Conservation (phyloP, 352 stramenopile species). For the Phytophthora agathidicida region DNA sequence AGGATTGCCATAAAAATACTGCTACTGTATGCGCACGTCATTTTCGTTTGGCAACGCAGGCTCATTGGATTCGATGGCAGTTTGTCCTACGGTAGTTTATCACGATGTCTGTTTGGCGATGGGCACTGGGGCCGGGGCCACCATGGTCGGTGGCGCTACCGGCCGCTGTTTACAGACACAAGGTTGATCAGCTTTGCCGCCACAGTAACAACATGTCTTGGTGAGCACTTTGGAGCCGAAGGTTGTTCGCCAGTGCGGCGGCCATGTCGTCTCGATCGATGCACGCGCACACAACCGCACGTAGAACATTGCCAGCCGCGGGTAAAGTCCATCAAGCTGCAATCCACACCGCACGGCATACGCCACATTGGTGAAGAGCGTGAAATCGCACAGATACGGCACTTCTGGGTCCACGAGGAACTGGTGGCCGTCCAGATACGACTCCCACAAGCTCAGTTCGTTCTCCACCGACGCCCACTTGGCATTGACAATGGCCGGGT, state of each 20-base stretch:
- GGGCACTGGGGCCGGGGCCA: constrained; percentile 12
- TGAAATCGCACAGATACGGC: constrained; percentile 81
- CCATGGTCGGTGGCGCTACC: constrained; percentile 10
- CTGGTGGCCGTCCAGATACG: constrained; percentile 65
- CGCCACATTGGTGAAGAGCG: constrained; percentile 86
- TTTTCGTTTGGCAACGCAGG: constrained; percentile 17
- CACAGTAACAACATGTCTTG: constrained; percentile 75
- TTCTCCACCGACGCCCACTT: constrained; percentile 76
- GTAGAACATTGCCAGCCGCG: constrained; percentile 81
- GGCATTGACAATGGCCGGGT: constrained; percentile 57
- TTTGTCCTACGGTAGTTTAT: constrained; percentile 31
- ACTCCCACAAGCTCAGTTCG: constrained; percentile 81
- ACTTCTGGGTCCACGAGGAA: constrained; percentile 68
- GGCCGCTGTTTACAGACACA: constrained; percentile 43
- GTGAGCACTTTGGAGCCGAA: constrained; percentile 80
- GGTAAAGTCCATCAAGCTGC: constrained; percentile 83
- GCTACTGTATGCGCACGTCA: constrained; percentile 12
- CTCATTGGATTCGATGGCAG: constrained; percentile 20
- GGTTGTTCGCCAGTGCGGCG: constrained; percentile 82
- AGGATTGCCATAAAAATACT: constrained; percentile 1
- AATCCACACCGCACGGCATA: constrained; percentile 87
- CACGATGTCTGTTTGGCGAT: constrained; percentile 31
- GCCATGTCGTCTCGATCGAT: constrained; percentile 83
- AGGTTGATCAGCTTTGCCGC: constrained; percentile 34
- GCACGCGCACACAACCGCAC: constrained; percentile 68